Conservation (phyloP, 2,329 filamentous ascomycete genomes). For the Nigrospora osmanthi region DNA sequence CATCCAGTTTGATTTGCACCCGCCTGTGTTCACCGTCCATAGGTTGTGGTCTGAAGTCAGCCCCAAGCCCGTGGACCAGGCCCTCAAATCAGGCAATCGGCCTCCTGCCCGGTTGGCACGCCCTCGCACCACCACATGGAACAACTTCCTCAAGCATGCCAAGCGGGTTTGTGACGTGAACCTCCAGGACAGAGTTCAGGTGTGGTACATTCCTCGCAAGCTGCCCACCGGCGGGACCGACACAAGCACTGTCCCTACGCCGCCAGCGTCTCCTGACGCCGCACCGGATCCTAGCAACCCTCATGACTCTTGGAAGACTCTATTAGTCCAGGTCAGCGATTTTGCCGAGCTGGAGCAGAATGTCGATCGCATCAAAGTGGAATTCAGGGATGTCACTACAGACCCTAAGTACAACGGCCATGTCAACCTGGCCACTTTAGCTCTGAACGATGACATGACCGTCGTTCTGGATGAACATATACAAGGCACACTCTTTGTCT, state of each 20-base stretch:
- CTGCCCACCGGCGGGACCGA: constrained; percentile 24
- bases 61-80: constrained; percentile 47
- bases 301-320: constrained; percentile 25
- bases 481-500: constrained; percentile 49
- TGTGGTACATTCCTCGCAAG: constrained; percentile 60
- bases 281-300: constrained; percentile 7
- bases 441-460: constrained; percentile 64
- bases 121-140: constrained; percentile 61
- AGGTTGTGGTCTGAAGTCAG: constrained; percentile 61
- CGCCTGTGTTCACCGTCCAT: constrained; percentile 77
- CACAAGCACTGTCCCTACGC: constrained; percentile 26
- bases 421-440: constrained; percentile 55
- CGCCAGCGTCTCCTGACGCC: constrained; percentile 14
- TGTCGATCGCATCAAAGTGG: constrained; percentile 55
- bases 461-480: constrained; percentile 80
- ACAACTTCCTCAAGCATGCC: constrained; percentile 67
- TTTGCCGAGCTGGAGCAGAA: constrained; percentile 57
- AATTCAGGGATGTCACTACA: constrained; percentile 61
- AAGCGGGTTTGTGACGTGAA: constrained; percentile 65
- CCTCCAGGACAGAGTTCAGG: constrained; percentile 62
- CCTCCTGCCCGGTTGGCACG: constrained; percentile 60
- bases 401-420: constrained; percentile 73
- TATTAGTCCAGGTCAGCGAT: constrained; percentile 53
- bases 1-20: constrained; percentile 74
- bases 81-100: constrained; percentile 47